Base-by-base conservation (phyloP, 2,329 filamentous ascomycete species). In the Xylaria sp. region DNA sequence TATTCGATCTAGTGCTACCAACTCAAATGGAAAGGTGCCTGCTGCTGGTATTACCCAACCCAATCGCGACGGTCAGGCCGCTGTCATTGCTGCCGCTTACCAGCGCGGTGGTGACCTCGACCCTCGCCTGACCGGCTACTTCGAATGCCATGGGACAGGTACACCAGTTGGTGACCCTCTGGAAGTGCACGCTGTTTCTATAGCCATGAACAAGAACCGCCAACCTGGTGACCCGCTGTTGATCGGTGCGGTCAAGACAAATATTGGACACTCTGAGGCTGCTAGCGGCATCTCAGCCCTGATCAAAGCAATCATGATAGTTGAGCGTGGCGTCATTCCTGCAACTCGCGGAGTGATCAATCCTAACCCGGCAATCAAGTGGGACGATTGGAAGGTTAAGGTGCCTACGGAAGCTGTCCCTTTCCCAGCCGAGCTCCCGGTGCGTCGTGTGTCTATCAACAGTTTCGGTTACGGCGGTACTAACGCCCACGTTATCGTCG, bases 41-140 rank as follows among this genome's bases (percentile, higher is more conserved):
- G 74, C 63, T 2, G 42, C 56, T 0, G 69, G 73, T 22, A 75
- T 78, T 13, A 73, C 75, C 5, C 64, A 73, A 11, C 70, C 79
- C 59, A 68, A 74, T 65, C 25, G 20, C 1, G 61, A 63, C 2
- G 72, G 66, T 1, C 72, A 74, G 33, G 70, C 42, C 11, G 49
- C 51, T 3, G 69, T 72, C 11, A 69, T 74, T 20, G 39, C 51
- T 2, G 39, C 61, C 6, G 71, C 70, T 10, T 74, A 73, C 44
- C 38, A 61, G 33, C 22, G 29, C 17, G 67, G 33, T 0, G 51
- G 65, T 2, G 69, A 69, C 36, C 33, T 70, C 0, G 53, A 69
- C 33, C 65, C 61, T 1, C 25, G 39, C 13, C 36, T 64, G n/a
- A 75, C 72, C 1, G 68, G 54, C 1, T 73, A 71, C 39, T 63